Conservation (phyloP, 2,329 filamentous ascomycete species). For the Pseudogymnoascus sp. region DNA sequence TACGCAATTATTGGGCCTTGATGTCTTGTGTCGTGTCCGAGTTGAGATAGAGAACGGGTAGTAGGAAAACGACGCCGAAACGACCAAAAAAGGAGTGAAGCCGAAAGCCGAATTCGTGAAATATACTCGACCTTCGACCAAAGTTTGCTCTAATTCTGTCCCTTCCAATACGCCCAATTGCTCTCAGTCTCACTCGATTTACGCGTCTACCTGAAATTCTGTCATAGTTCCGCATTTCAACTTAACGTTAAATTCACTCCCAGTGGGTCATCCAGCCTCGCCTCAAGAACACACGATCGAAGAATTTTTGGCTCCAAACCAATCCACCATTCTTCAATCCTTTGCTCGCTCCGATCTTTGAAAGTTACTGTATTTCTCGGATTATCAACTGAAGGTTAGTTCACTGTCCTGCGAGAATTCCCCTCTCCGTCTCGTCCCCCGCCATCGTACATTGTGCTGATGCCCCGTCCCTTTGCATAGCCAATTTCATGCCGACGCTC, state of each 20-base stretch:
- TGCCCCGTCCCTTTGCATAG: slow-evolving; percentile 21
- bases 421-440: neutral
- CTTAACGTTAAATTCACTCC: slow-evolving; percentile 7
- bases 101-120: neutral
- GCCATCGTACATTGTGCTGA: slow-evolving; percentile 7
- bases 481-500: slow-evolving; percentile 29
- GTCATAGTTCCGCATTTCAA: slow-evolving; percentile 4
- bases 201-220: slow-evolving; percentile 3
- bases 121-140: neutral
- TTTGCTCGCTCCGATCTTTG: slow-evolving; percentile 7
- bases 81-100: neutral
- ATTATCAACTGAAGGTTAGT: slow-evolving; percentile 2
- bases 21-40: slow-evolving; percentile 8
- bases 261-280: slow-evolving; percentile 9
- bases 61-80: neutral
- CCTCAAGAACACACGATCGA: slow-evolving; percentile 6
- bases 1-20: neutral
- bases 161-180: slow-evolving; percentile 5
- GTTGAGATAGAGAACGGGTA: slow-evolving; percentile 8
- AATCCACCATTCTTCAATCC: neutral
- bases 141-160: neutral
- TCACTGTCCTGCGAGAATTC: neutral
- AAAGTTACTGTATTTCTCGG: neutral
- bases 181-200: neutral
- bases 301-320: slow-evolving; percentile 3